These are phyloP conservation scores for Gossypium schwendimanii DNA, from an alignment of 441 rosid genomes.

Conservation along the genomic window DNA sequence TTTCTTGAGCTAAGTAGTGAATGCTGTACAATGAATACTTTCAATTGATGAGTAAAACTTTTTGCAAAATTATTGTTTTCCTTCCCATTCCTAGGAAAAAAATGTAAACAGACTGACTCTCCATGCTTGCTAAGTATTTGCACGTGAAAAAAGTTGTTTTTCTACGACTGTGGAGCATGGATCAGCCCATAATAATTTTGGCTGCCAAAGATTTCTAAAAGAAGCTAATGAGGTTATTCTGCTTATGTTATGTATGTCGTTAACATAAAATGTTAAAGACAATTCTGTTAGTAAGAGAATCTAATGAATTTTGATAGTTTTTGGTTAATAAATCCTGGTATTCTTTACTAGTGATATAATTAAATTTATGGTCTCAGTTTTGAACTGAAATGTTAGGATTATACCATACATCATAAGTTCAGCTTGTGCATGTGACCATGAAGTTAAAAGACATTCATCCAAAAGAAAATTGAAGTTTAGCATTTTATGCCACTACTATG, in stretches of 20 bases:
- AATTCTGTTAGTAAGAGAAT: background rate
- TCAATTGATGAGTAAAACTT: background rate
- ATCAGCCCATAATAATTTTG: background rate
- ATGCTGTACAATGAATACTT: background rate
- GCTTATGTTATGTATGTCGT: background rate
- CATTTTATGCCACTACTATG: background rate
- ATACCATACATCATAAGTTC: background rate
- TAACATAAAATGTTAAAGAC: no score
- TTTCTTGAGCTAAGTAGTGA: background rate
- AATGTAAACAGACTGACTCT: background rate
- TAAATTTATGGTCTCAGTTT: background rate
- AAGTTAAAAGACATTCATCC: background rate
- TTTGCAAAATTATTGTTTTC: background rate
- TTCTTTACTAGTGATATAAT: background rate
- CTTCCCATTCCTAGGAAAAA: no score
- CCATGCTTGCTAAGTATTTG: background rate
- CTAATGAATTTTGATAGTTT: no score
- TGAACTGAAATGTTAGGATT: constrained; percentile 1
- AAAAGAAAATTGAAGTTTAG: background rate
- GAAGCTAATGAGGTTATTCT: background rate
- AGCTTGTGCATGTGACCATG: background rate
- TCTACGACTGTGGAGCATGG: background rate
- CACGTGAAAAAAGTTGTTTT: background rate
- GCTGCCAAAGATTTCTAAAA: constrained; percentile 2
- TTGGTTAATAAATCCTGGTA: no score